Evolutionary conservation across 495 filamentous ascomycete genomes (phyloP).

Genomic region (Podospora tetraspora): DNA sequence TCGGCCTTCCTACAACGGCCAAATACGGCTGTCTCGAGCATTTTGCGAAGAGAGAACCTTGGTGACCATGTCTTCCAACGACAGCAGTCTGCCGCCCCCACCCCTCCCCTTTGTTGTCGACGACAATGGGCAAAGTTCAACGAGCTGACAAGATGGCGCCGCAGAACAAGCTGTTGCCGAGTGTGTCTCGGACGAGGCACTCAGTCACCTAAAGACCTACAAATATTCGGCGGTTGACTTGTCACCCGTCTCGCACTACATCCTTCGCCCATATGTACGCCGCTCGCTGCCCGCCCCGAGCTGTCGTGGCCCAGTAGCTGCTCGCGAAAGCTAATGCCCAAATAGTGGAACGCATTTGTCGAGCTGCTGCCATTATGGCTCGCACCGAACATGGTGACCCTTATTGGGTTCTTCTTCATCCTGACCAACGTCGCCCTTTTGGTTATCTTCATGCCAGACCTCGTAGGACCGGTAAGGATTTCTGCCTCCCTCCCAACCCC

Average conservation of each 20-base stretch:
- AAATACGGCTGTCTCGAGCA: neutral
- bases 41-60: constrained; percentile 6
- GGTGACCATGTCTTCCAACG: constrained; percentile 9
- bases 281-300: constrained; percentile 6
- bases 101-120: constrained; percentile 3
- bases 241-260: constrained; percentile 87
- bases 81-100: constrained; percentile 6
- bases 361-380: constrained; percentile 90
- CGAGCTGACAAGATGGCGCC: constrained; percentile 24
- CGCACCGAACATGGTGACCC: constrained; percentile 95
- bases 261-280: constrained; percentile 89
- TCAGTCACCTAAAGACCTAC: constrained; percentile 84
- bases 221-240: constrained; percentile 97
- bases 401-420: constrained; percentile 92
- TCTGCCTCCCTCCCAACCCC: neutral
- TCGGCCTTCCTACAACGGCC: neutral
- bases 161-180: constrained; percentile 49
- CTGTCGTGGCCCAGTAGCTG: neutral
- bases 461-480: constrained; percentile 74
- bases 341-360: constrained; percentile 94
- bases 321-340: neutral
- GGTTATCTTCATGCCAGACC: constrained; percentile 79
- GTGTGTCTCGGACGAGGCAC: constrained; percentile 55
- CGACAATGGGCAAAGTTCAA: neutral
- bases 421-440: constrained; percentile 77